Conservation (phyloP, 768 basidiomycete species). For the Psilocybe sp. region DNA sequence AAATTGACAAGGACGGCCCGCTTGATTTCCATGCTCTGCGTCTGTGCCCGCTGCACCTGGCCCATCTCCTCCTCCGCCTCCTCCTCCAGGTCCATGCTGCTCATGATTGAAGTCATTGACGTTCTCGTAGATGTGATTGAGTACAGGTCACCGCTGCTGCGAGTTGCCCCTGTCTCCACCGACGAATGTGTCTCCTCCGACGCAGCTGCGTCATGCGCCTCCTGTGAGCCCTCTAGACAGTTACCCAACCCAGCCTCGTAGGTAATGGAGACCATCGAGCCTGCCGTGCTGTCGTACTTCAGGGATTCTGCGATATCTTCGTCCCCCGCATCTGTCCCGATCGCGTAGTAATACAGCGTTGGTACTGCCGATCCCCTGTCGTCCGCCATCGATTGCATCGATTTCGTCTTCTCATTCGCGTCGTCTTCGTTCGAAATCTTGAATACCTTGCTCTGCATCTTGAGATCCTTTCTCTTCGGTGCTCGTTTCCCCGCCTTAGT, state of each 20-base stretch:
- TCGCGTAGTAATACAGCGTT: background rate
- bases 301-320: no score
- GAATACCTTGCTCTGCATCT: background rate
- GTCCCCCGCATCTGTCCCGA: no score
- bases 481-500: slow-evolving; percentile 7
- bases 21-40: slow-evolving; percentile 50
- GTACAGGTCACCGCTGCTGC: slow-evolving; percentile 1
- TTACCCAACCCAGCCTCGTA: background rate
- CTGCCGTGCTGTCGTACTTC: background rate
- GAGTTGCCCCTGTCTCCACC: slow-evolving; percentile 1
- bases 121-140: slow-evolving; percentile 1
- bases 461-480: background rate
- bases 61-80: slow-evolving; percentile 23
- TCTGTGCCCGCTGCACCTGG: slow-evolving; percentile 44
- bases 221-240: background rate
- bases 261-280: background rate
- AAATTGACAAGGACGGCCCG: slow-evolving; percentile 33
- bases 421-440: background rate
- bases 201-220: slow-evolving; percentile 5
- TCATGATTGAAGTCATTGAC: background rate
- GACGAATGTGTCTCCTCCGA: slow-evolving; percentile 13
- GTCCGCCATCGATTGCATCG: background rate
- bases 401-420: no score
- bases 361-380: background rate
- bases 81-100: slow-evolving; percentile 12